These are phyloP conservation scores for Nakataea oryzae DNA, from an alignment of 2,329 filamentous ascomycete species.

Conservation along the genomic window DNA sequence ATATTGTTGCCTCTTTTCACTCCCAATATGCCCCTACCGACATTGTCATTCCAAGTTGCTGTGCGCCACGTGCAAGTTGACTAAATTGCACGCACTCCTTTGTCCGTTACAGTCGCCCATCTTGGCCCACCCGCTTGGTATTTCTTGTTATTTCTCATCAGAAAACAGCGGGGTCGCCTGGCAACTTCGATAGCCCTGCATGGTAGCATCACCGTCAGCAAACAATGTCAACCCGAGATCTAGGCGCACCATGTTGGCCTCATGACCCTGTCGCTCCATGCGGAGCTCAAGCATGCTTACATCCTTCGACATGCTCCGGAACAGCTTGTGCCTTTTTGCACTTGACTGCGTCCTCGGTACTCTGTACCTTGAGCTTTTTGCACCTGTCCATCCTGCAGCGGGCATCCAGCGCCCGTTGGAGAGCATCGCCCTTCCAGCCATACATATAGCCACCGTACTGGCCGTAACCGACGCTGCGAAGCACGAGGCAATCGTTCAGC, in stretches of 20 bases:
- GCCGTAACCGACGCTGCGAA: conserved; percentile 14
- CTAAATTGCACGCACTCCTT: no score
- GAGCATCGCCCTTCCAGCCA: conserved; percentile 20
- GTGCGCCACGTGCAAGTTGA: no score
- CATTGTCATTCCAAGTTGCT: no score
- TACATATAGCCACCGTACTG: conserved; percentile 22
- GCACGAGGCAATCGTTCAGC: background rate
- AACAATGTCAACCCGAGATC: background rate
- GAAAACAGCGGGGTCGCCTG: background rate
- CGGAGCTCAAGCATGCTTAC: conserved; percentile 12
- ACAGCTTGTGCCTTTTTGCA: conserved; percentile 16
- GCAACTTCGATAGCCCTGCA: background rate
- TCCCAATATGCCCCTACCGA: no score
- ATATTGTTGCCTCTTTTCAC: no score
- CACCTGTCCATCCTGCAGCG: conserved; percentile 18
- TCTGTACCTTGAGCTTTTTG: conserved; percentile 16
- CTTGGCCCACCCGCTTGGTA: background rate
- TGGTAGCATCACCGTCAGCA: background rate
- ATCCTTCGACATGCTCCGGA: conserved; percentile 17
- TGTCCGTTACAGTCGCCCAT: background rate
- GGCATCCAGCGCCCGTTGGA: conserved; percentile 28
- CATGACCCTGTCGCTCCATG: background rate
- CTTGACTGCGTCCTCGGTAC: conserved; percentile 13
- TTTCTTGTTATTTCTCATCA: background rate
- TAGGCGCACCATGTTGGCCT: no score